Base-by-base conservation (phyloP, 768 basidiomycete species). In the Candolleomyces efflorescens region DNA sequence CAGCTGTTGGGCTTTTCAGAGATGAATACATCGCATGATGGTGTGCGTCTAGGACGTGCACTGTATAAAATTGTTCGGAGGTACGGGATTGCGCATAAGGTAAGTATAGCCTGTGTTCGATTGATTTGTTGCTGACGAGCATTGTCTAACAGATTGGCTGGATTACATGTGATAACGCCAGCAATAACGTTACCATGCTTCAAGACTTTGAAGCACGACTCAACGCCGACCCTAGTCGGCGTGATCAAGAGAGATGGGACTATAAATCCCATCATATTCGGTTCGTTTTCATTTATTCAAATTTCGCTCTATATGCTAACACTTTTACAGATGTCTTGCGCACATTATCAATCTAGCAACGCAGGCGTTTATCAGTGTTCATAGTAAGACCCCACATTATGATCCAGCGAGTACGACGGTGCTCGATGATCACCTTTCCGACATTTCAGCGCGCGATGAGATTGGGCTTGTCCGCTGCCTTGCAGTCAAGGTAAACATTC, bases 101-200 rank as follows among this genome's bases (percentile, higher is more conserved):
- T 73, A 32, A 38, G 39, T 58, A 2, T 15, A 3, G 15, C 27
- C n/a, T n/a, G n/a, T n/a, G n/a, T 51, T 22, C 27, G 11, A 54
- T 38, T 56, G n/a, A n/a, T n/a, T n/a, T n/a, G n/a, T n/a, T n/a
- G n/a, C n/a, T n/a, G n/a, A n/a, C n/a, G n/a, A n/a, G n/a, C n/a
- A n/a, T n/a, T n/a, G n/a, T n/a, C n/a, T n/a, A n/a, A n/a, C 60
- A 70, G 75, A 68, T 54, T 69, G 50, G 50, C 9, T 51, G 50
- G 50, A 24, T 51, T 5, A 51, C 50, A 48, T 48, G 47, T 22
- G 47, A 76, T 54, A 76, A 75, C 59, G 72, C 73, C 0, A 53
- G 18, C 2, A 77, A 75, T 54, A 78, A 76, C 57, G 51, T 55
- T n/a, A 75, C 72, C 0, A 76, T 75, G 71, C n/a, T n/a, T n/a